Conservation (phyloP, 75 land plant species). For the Picea glauca region DNA sequence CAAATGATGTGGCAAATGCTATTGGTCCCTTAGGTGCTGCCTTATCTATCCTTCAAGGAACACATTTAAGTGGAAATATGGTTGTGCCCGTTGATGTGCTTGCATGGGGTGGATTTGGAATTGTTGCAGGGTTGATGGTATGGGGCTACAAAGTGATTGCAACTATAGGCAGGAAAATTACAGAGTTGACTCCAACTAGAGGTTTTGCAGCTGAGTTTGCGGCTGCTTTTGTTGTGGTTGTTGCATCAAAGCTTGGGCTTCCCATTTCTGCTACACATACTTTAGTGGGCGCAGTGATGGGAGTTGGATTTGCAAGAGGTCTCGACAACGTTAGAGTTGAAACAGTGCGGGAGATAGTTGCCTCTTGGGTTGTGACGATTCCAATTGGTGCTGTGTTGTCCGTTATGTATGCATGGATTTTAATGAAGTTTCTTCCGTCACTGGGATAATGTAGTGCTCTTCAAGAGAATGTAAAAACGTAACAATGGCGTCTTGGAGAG, state of each 20-base stretch:
- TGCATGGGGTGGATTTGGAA: conserved; percentile 99
- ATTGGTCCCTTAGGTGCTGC: conserved; percentile 96
- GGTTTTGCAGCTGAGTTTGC: conserved; percentile 99
- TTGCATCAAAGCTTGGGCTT: conserved; percentile 89
- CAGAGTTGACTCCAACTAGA: conserved; percentile 94
- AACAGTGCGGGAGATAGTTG: conserved; percentile 83
- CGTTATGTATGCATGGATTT: conserved; percentile 68
- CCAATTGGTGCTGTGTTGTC: conserved; percentile 86
- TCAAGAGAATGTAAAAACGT: too few relatives aligned
- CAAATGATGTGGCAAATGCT: conserved; percentile 97
- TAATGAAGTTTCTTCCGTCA: conserved; percentile 30
- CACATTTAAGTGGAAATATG: conserved; percentile 40
- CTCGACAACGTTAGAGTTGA: conserved; percentile 85
- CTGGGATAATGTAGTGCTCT: too few relatives aligned
- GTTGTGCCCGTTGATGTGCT: conserved; percentile 80
- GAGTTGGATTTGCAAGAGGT: conserved; percentile 96
- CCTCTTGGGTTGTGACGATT: conserved; percentile 92
- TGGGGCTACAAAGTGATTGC: conserved; percentile 99
- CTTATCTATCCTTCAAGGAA: conserved; percentile 76
- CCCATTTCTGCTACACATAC: conserved; percentile 99
- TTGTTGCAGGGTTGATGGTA: conserved; percentile 87
- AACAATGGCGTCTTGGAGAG: too few relatives aligned
- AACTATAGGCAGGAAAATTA: conserved; percentile 97
- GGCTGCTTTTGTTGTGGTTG: conserved; percentile 92
- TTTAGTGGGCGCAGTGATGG: conserved; percentile 97